Conservation (phyloP, 2,329 filamentous ascomycete genomes). For the Scopulariopsis brevicaulis region DNA sequence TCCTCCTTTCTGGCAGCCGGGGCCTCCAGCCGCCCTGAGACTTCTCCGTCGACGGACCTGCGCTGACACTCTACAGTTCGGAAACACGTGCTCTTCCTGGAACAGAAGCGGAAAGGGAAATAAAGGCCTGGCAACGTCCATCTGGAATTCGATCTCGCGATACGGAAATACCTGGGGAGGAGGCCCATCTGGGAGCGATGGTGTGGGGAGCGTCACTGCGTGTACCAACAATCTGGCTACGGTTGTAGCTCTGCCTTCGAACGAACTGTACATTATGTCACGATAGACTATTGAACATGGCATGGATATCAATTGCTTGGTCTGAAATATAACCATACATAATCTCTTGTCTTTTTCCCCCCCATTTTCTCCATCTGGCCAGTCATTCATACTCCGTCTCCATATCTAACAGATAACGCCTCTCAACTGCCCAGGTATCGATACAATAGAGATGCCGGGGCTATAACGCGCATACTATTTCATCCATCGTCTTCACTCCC, state of each 20-base stretch:
- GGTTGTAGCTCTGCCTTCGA: background rate
- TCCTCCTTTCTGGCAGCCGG: background rate
- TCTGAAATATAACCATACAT: background rate
- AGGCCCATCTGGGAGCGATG: background rate
- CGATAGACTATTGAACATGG: background rate
- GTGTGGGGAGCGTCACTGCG: background rate
- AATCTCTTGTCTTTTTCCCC: background rate
- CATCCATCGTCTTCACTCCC: background rate
- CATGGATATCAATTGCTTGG: background rate
- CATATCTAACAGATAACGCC: background rate
- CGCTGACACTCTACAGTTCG: conserved; percentile 47
- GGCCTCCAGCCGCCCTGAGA: background rate
- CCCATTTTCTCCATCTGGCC: background rate
- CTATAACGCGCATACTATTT: background rate
- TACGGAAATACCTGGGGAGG: background rate
- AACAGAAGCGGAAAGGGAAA: conserved; percentile 72
- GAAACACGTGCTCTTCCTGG: conserved; percentile 91
- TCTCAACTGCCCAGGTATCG: background rate
- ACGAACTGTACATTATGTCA: background rate
- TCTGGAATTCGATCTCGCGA: background rate
- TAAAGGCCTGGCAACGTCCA: conserved; percentile 15
- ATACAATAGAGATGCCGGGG: background rate
- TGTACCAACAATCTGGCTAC: background rate
- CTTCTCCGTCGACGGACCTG: background rate
- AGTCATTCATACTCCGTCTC: background rate